Evolutionary conservation across 495 filamentous ascomycete genomes (phyloP), one percentile per base, ranked within the genome.

Genomic region (Penicillium malachiteum): DNA sequence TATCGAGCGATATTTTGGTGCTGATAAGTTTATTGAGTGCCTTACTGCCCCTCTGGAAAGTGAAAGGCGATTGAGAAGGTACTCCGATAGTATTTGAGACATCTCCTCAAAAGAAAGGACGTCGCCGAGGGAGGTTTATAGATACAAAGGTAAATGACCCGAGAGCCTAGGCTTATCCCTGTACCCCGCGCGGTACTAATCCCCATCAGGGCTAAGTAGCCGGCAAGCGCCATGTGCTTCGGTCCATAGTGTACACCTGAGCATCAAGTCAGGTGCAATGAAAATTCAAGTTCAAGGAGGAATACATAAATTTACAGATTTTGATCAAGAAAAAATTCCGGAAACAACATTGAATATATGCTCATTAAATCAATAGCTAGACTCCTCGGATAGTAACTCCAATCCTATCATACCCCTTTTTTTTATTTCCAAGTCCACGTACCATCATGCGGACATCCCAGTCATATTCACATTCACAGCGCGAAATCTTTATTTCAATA

Each of bases 391-490:
- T 61, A 53, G 42, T 59, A 63, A 67, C 60, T 63, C 60, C 60
- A 48, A 52, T 52, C 56, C 61, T 68, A 55, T 58, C 61, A 60
- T 65, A 61, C 63, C 56, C 64, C 69, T 64, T 61, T 68, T 73
- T 69, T 70, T 67, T 70, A 54, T 64, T 70, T 71, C 60, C 64
- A 67, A 62, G 48, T 54, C 57, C 65, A 64, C 67, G 54, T 69
- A 55, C 58, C 70, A 64, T 74, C 68, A 53, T 68, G 56, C 54
- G 56, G 58, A 45, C n/a, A 57, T 56, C 53, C 55, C 60, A 39
- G 21, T 60, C 45, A 52, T 54, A 55, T 41, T 66, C 39, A 58
- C 64, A 63, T 66, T 58, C 65, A 65, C 56, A 65, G 53, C 41
- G 55, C 52, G 55, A 48, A 58, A 48, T 45, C 51, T 52, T 51